Percentiles rank a stretch among this genome's conserved stretches.
Evolutionary conservation across 2,329 filamentous ascomycete genomes (phyloP).

Genomic region (Dactylellina parvicollis): DNA sequence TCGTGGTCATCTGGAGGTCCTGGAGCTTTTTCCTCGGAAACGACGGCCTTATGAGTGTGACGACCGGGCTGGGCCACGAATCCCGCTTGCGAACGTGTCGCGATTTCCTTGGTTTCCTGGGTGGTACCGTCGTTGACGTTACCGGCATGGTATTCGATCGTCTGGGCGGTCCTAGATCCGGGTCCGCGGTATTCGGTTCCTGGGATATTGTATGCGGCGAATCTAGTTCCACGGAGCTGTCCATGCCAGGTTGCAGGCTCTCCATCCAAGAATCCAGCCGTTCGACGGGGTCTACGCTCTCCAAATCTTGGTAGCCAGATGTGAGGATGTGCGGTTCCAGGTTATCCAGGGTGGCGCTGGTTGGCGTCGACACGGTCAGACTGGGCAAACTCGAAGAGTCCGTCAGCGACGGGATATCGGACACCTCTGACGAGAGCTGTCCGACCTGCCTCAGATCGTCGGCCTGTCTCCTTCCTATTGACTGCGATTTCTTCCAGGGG

Average conservation of each 20-base stretch:
- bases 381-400: slow-evolving; percentile 30
- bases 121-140: neutral
- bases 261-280: slow-evolving; percentile 47
- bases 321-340: slow-evolving; percentile 41
- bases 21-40: slow-evolving; percentile 52
- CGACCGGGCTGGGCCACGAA: slow-evolving; percentile 41
- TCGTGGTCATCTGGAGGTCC: slow-evolving; percentile 40
- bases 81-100: slow-evolving; percentile 34
- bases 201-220: slow-evolving; percentile 5
- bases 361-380: slow-evolving; percentile 25
- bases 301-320: slow-evolving; percentile 46
- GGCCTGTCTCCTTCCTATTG: slow-evolving; percentile 14
- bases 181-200: neutral
- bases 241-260: slow-evolving; percentile 18
- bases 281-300: slow-evolving; percentile 29
- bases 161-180: slow-evolving; percentile 21
- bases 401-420: slow-evolving; percentile 38
- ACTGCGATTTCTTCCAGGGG: slow-evolving; percentile 22
- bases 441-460: slow-evolving; percentile 45
- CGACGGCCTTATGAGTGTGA: slow-evolving; percentile 39
- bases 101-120: slow-evolving; percentile 16
- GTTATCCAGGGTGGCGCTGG: slow-evolving; percentile 24
- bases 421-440: slow-evolving; percentile 33
- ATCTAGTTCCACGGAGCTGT: slow-evolving; percentile 45
- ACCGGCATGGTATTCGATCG: slow-evolving; percentile 41